Conservation (phyloP, 345 rosid species). For the Brassica rapa region DNA sequence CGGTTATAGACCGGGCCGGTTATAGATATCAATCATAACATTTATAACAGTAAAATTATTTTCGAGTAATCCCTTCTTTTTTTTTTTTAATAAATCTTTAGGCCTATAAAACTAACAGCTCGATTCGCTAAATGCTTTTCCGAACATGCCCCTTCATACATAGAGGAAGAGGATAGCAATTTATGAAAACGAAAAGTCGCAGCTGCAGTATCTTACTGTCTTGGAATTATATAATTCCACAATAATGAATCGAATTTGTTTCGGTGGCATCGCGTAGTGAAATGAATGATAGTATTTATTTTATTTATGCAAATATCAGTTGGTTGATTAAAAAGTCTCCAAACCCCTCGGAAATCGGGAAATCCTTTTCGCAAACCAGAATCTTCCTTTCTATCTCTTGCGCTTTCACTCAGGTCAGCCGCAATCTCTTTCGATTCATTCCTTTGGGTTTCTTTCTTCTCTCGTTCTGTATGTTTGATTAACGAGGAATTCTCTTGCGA, state of each 20-base stretch:
- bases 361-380: neutral
- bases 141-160: neutral
- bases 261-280: neutral
- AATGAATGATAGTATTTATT: neutral
- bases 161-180: neutral
- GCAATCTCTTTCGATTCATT: neutral
- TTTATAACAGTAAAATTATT: no score
- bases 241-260: neutral
- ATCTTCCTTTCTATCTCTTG: neutral
- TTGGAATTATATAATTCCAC: neutral
- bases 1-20: no score
- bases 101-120: no score
- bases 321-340: neutral
- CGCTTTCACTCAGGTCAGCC: slow-evolving; percentile 3
- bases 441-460: neutral
- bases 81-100: no score
- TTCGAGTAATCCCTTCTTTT: no score
- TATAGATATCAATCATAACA: no score
- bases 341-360: slow-evolving; percentile 2
- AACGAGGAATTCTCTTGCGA: neutral
- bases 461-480: neutral
- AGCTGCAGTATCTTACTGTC: neutral
- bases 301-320: neutral
- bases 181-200: neutral
- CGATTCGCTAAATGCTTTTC: no score